Base-by-base conservation (phyloP, 2,329 filamentous ascomycete genomes). In the Ceratocystis smalleyi region DNA sequence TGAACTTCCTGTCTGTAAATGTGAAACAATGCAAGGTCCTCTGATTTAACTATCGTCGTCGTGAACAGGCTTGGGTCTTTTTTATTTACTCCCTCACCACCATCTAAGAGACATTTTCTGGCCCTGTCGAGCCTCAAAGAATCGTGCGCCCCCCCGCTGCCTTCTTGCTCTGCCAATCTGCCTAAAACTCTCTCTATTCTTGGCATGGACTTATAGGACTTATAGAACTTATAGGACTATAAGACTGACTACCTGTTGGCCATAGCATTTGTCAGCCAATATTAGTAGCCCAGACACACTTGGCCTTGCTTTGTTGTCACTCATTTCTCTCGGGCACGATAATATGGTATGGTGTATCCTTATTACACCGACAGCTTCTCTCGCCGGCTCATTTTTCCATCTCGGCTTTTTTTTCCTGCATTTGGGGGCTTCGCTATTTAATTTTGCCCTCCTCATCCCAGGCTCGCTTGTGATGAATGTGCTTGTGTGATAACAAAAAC, bases 1-100 rank as follows among this genome's bases (percentile, higher is more conserved):
- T 55, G 51, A 55, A 55, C 51, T 15, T 19, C 51, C 51, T 55
- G 24, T 55, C 51, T 32, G 51, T 55, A 55, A 32, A 55, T 55
- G 51, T 55, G 51, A 55, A 55, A 55, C 51, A 55, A 19, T 6
- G 19, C 22, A 30, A 27, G 27, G 51, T 55, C 51, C 51, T 55
- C 51, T 55, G 51, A 55, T 55, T 55, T 55, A 30, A 55, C 6
- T 8, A 30, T 55, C 12, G 51, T 30, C 24, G 51, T 32, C 10
- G 45, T 49, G 12, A 8, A 8, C 45, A 19, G 45, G 8, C 5
- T 49, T 49, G 45, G n/a, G 35, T 40, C 35, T 15, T 40, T 40
- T 40, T 12, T 22, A n/a, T 6, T 51, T 19, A 19, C 17, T 51
- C n/a, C n/a, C 47, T 51, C 47, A 51, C n/a, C n/a, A 51, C 47